phyloP scores from a whole-genome alignment of 495 filamentous ascomycete species.

The Trichoderma parareesei region DNA sequence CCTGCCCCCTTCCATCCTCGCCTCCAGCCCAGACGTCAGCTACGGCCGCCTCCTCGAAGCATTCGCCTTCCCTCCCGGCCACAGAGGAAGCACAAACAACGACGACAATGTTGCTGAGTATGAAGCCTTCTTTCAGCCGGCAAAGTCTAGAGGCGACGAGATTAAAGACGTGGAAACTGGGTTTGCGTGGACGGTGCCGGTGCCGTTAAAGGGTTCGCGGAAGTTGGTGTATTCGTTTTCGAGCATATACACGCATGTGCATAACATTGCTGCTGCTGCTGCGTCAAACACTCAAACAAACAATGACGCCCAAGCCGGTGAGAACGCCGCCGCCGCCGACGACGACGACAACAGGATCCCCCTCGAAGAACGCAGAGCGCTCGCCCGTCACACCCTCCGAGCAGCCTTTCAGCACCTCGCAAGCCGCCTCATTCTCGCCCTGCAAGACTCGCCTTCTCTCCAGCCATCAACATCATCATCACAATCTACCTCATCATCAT shows the following conservation, averaged over 20 bases:
- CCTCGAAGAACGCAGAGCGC: constrained; percentile 43
- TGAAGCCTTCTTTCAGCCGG: constrained; percentile 42
- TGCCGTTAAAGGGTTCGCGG: constrained; percentile 23
- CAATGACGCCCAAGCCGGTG: constrained; percentile 54
- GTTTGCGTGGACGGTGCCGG: constrained; percentile 24
- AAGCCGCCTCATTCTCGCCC: constrained; percentile 58
- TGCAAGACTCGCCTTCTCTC: constrained; percentile 26
- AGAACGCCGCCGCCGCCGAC: constrained; percentile 58
- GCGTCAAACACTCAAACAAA: constrained; percentile 19
- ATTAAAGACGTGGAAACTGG: constrained; percentile 23
- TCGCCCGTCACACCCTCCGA: constrained; percentile 67
- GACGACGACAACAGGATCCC: constrained; percentile 29
- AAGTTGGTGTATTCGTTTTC: constrained; percentile 33
- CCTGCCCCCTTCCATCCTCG: constrained; percentile 46
- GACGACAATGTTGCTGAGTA: constrained; percentile 27
- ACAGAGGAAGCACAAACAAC: too few species aligned
- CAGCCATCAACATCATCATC: background rate
- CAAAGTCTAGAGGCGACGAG: constrained; percentile 45
- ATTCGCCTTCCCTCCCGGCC: constrained; percentile 61
- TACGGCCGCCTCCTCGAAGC: constrained; percentile 70
- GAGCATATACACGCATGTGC: constrained; percentile 26
- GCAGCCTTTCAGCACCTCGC: constrained; percentile 85
- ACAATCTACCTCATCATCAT: too few species aligned
- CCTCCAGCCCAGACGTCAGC: constrained; percentile 45
- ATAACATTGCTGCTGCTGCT: constrained; percentile 21